Percentiles rank a stretch among this genome's conserved stretches.
Evolutionary conservation across 2,329 filamentous ascomycete genomes (phyloP).

Genomic region (Acrocalymma vagum): DNA sequence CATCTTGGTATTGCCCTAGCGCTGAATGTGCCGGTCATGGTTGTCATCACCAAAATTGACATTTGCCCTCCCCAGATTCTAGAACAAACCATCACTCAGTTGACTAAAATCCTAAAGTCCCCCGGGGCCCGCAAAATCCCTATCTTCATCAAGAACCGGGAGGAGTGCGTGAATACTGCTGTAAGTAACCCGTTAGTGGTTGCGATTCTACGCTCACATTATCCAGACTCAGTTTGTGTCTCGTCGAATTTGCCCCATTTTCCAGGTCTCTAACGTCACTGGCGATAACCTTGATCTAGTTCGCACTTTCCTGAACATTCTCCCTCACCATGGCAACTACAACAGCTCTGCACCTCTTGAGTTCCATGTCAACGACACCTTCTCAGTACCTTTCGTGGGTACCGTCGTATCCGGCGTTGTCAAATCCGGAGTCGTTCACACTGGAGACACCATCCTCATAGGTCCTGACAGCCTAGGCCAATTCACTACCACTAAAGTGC

Average conservation of each 20-base stretch:
- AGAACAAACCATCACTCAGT: slow-evolving; percentile 89
- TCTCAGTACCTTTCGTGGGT: slow-evolving; percentile 95
- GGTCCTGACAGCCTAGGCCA: slow-evolving; percentile 91
- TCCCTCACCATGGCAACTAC: slow-evolving; percentile 94
- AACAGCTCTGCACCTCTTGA: slow-evolving; percentile 86
- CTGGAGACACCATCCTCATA: slow-evolving; percentile 87
- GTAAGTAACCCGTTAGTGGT: slow-evolving; percentile 22
- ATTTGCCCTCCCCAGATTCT: slow-evolving; percentile 97
- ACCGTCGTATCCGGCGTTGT: slow-evolving; percentile 96
- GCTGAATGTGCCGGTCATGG: slow-evolving; percentile 96
- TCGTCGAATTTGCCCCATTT: slow-evolving; percentile 94
- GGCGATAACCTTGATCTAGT: slow-evolving; percentile 91
- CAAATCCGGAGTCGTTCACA: slow-evolving; percentile 82
- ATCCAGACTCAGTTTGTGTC: slow-evolving; percentile 84
- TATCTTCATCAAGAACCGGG: slow-evolving; percentile 89
- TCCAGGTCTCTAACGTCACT: slow-evolving; percentile 98
- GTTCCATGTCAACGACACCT: slow-evolving; percentile 96
- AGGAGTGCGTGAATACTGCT: slow-evolving; percentile 93
- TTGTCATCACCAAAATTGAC: slow-evolving; percentile 97
- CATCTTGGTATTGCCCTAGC: slow-evolving; percentile 94
- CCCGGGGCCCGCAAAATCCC: slow-evolving; percentile 95
- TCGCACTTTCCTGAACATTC: slow-evolving; percentile 90
- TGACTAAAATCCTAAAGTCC: slow-evolving; percentile 92
- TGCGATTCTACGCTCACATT: not conserved
- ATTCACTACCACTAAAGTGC: slow-evolving; percentile 85